Base-by-base conservation (phyloP, 257 asterid species). In the Capsicum chinense region DNA sequence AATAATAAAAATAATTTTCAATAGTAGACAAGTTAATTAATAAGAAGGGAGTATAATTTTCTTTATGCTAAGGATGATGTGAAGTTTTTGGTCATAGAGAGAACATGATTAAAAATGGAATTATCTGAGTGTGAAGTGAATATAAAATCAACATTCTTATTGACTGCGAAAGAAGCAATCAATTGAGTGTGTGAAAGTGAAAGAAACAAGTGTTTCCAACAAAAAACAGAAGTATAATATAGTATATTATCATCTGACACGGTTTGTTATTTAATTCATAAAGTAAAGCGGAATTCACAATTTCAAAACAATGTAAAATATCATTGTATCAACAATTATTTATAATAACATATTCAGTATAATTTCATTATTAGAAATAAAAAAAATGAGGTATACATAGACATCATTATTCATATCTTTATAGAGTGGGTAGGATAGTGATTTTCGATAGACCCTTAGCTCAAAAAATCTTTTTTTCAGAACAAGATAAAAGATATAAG, bases 151-250 rank as follows among this genome's bases (percentile, higher is more conserved):
- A 50, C 0, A 21, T 37, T 3, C 50, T 67, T 7, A 5, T 71
- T 74, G 47, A 74, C 44, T 74, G 44, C 9, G n/a, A 48, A 74
- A 74, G 17, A 74, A 50, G 81, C 19, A 21, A 50, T 74, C 81
- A 74, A 52, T 47, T 44, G 35, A 42, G 10, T 47, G 5, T 71
- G 80, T 12, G 62, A 74, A 71, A 19, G 80, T 50, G n/a, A 74
- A 74, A 74, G 47, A 7, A 74, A 10, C 1, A n/a, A 50, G 10
- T 44, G 39, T 5, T 44, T 5, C 15, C 5, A n/a, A 11, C 0
- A 47, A 8, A 26, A 64, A 13, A 64, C 17, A 64, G 33, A 26
- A 21, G 4, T n/a, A 21, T 33, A 64, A 5, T 74, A 50, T 26
- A 50, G 4, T 48, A 48, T 13, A 5, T 8, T 73, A 73, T 73